Evolutionary conservation across 148 eudicot species (phyloP).

Genomic region (Rhododendron vialii): DNA sequence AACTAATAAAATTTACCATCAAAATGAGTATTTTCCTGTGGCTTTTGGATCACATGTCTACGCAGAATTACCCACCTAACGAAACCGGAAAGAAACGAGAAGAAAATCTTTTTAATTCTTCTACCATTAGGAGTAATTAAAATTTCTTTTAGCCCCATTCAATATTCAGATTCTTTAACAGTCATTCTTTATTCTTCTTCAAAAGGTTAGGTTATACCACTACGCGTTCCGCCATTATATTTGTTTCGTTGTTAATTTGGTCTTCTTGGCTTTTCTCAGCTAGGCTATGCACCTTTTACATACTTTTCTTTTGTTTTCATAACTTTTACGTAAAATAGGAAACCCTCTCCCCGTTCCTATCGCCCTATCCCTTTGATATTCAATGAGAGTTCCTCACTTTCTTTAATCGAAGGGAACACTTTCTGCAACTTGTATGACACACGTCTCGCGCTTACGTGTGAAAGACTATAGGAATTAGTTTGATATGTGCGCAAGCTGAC

Average conservation of each 20-base stretch:
- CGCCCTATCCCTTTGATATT: not conserved
- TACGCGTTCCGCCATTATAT: not conserved
- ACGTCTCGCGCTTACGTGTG: too few relatives aligned
- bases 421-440: not conserved
- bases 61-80: not conserved
- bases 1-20: not conserved
- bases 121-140: too few relatives aligned
- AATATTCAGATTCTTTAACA: too few relatives aligned
- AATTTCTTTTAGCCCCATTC: too few relatives aligned
- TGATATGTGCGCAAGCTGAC: too few relatives aligned
- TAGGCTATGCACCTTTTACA: not conserved
- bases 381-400: not conserved
- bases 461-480: too few relatives aligned
- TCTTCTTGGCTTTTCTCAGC: not conserved
- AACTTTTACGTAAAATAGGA: not conserved
- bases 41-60: not conserved
- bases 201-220: not conserved
- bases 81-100: too few relatives aligned
- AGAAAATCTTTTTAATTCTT: too few relatives aligned
- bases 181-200: too few relatives aligned
- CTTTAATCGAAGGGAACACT: too few relatives aligned
- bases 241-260: not conserved
- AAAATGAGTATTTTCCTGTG: not conserved
- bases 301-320: not conserved
- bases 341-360: not conserved